A percentile compares a stretch with the other conserved stretches of the same genome.
Conservation (phyloP, 345 rosid genomes). For the Orychophragmus violaceus region DNA sequence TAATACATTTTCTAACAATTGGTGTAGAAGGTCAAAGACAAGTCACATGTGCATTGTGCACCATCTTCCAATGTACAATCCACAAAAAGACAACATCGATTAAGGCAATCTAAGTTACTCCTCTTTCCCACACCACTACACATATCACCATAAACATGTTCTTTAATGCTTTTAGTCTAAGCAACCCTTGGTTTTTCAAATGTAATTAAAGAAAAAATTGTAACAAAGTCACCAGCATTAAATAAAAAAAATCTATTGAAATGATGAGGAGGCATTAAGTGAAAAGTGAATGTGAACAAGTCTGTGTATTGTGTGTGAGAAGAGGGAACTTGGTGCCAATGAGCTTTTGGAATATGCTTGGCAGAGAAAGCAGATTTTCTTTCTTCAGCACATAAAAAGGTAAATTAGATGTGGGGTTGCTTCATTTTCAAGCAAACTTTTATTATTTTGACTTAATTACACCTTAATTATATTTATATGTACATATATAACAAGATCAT, state of each 20-base stretch:
- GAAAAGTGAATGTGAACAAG: constrained; percentile 27
- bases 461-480: background rate
- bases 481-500: background rate
- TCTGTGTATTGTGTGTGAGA: constrained; percentile 22
- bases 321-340: constrained; percentile 28
- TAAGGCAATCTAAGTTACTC: constrained; percentile 28
- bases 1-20: background rate
- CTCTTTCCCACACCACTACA: constrained; percentile 32
- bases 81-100: constrained; percentile 33
- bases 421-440: background rate
- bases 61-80: constrained; percentile 28
- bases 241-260: constrained; percentile 2
- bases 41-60: constrained; percentile 31
- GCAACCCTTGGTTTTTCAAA: constrained; percentile 28
- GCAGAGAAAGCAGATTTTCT: constrained; percentile 16
- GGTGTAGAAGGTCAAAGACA: constrained; percentile 32
- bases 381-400: constrained; percentile 2
- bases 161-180: constrained; percentile 26
- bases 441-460: background rate
- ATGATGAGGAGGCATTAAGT: constrained; percentile 23
- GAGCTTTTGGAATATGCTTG: constrained; percentile 17
- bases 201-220: constrained; percentile 14
- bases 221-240: constrained; percentile 15
- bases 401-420: background rate
- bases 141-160: constrained; percentile 32